phyloP scores from a whole-genome alignment of 164 flowering plant genomes.

The Vitis rotundifolia region DNA sequence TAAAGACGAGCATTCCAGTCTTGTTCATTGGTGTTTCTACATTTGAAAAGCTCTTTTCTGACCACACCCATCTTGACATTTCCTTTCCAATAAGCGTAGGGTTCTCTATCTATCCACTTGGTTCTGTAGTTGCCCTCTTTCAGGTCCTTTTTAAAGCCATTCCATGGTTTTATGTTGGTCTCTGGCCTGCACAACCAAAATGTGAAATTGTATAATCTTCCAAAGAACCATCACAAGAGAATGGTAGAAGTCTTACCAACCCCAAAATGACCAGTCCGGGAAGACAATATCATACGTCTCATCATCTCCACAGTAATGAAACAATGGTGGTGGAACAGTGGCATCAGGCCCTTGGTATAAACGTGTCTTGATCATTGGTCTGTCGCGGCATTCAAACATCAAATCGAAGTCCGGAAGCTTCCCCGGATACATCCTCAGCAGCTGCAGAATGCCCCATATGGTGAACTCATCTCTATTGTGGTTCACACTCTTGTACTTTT shows the following conservation, averaged over 20 bases:
- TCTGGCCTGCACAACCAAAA: conserved; percentile 45
- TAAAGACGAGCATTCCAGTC: conserved; percentile 60
- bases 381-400: conserved; percentile 44
- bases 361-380: conserved; percentile 23
- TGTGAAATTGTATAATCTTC: no score
- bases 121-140: conserved; percentile 39
- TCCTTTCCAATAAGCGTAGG: conserved; percentile 80
- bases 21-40: conserved; percentile 37
- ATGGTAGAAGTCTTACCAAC: conserved; percentile 7
- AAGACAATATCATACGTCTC: conserved; percentile 36
- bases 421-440: conserved; percentile 45
- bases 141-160: conserved; percentile 26
- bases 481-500: conserved; percentile 21
- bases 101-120: conserved; percentile 57
- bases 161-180: conserved; percentile 67
- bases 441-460: conserved; percentile 60
- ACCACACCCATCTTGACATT: conserved; percentile 32
- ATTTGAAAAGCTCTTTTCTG: conserved; percentile 43
- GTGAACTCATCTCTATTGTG: conserved; percentile 50
- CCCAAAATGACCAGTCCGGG: conserved; percentile 82
- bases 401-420: conserved; percentile 48
- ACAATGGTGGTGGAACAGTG: conserved; percentile 36
- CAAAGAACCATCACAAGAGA: no score
- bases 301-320: conserved; percentile 38
- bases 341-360: conserved; percentile 17